Conservation (phyloP, 208 protist genomes). For the Trypanosoma rangeli region DNA sequence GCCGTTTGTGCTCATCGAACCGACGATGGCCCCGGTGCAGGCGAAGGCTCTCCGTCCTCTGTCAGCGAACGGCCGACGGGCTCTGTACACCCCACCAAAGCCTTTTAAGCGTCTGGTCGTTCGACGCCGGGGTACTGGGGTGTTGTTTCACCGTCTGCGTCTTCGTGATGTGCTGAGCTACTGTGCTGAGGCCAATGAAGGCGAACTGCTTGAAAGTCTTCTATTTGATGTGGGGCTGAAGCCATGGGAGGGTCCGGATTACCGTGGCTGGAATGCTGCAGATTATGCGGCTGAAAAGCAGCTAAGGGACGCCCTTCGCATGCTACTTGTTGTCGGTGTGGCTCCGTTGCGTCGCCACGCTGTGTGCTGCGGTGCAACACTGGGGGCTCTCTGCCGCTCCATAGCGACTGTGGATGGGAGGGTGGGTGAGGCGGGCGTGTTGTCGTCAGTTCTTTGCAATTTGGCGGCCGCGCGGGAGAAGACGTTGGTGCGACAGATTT, state of each 20-base stretch:
- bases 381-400: constrained; percentile 13
- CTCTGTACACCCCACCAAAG: constrained; percentile 39
- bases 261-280: constrained; percentile 64
- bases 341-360: constrained; percentile 38
- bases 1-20: constrained; percentile 38
- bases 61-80: constrained; percentile 33
- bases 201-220: constrained; percentile 41
- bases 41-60: constrained; percentile 28
- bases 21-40: constrained; percentile 38
- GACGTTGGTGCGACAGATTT: constrained; percentile 11
- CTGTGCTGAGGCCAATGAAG: constrained; percentile 45
- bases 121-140: constrained; percentile 18
- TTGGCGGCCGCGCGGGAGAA: constrained; percentile 2
- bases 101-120: constrained; percentile 50
- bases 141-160: constrained; percentile 51
- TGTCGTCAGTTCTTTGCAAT: constrained; percentile 4
- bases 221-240: constrained; percentile 44
- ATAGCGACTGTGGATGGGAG: constrained; percentile 24
- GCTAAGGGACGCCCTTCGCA: constrained; percentile 29
- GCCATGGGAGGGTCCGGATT: constrained; percentile 56
- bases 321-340: constrained; percentile 48
- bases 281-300: constrained; percentile 50
- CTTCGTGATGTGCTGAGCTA: constrained; percentile 79
- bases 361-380: constrained; percentile 9
- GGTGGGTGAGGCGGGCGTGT: background rate